Evolutionary conservation across 768 basidiomycete species (phyloP).

Genomic region (Mycena maculata): DNA sequence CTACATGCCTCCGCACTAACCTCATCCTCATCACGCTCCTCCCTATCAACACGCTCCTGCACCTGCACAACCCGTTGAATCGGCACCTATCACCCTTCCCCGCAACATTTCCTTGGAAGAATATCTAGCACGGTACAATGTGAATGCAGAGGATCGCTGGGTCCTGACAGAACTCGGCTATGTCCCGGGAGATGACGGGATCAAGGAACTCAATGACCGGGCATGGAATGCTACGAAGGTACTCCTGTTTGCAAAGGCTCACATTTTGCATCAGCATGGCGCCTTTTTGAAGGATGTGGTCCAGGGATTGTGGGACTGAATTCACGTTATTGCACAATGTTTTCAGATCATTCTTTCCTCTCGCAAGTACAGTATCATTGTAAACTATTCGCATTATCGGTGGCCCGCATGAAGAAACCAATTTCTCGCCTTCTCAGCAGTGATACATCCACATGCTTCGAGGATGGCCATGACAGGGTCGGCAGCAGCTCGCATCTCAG

Average conservation of each 20-base stretch:
- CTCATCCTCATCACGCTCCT: too few relatives aligned
- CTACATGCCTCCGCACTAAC: too few relatives aligned
- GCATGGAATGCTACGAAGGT: not conserved
- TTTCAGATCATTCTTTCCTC: not conserved
- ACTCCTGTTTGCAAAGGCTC: too few relatives aligned
- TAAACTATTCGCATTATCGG: too few relatives aligned
- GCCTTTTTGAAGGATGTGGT: not conserved
- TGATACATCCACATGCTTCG: slow-evolving; percentile 3
- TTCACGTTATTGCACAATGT: not conserved
- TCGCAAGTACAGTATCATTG: not conserved
- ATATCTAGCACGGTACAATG: not conserved
- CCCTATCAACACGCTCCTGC: too few relatives aligned
- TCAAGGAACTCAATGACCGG: not conserved
- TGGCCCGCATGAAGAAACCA: slow-evolving; percentile 17
- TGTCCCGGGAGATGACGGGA: not conserved
- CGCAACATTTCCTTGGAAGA: slow-evolving; percentile 6
- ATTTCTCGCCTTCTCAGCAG: slow-evolving; percentile 1
- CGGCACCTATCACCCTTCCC: not conserved
- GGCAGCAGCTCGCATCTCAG: not conserved
- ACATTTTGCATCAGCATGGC: not conserved
- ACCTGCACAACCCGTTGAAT: not conserved
- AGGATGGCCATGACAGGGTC: not conserved
- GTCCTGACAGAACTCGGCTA: slow-evolving; percentile 9
- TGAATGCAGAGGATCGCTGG: not conserved
- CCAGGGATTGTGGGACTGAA: not conserved